phyloP scores from a whole-genome alignment of 2,329 filamentous ascomycete genomes.

The Hymenoscyphus occultus region DNA sequence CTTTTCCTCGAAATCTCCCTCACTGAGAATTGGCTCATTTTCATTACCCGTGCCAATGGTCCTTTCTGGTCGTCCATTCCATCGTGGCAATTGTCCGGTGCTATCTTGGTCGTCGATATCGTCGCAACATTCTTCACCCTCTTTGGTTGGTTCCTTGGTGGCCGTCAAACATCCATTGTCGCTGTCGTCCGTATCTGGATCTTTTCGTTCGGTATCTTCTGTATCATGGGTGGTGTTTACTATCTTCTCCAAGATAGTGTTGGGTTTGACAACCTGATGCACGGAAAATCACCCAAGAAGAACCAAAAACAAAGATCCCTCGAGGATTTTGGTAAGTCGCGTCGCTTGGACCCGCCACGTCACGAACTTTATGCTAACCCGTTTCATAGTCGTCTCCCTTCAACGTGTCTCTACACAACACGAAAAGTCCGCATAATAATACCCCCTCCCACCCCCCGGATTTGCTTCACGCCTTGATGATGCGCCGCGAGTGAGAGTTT shows the following conservation, averaged over 20 bases:
- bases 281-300: constrained; percentile 80
- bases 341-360: constrained; percentile 7
- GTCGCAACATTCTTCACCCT: constrained; percentile 82
- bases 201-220: constrained; percentile 88
- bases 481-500: constrained; percentile 2
- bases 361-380: constrained; percentile 45
- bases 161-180: constrained; percentile 70
- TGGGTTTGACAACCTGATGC: constrained; percentile 89
- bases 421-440: constrained; percentile 73
- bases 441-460: neutral
- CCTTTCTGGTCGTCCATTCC: constrained; percentile 89
- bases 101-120: constrained; percentile 78
- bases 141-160: constrained; percentile 76
- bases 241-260: constrained; percentile 79
- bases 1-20: constrained; percentile 88
- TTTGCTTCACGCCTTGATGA: constrained; percentile 9
- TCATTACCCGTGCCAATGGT: constrained; percentile 90
- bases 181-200: constrained; percentile 87
- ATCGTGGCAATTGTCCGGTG: constrained; percentile 78
- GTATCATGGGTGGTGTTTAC: constrained; percentile 70
- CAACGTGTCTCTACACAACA: constrained; percentile 90
- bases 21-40: constrained; percentile 94
- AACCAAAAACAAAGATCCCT: constrained; percentile 79
- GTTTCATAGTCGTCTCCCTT: constrained; percentile 70
- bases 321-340: constrained; percentile 80